phyloP scores from a whole-genome alignment of 2,329 filamentous ascomycete species.

The Ophiostoma novo-ulmi region DNA sequence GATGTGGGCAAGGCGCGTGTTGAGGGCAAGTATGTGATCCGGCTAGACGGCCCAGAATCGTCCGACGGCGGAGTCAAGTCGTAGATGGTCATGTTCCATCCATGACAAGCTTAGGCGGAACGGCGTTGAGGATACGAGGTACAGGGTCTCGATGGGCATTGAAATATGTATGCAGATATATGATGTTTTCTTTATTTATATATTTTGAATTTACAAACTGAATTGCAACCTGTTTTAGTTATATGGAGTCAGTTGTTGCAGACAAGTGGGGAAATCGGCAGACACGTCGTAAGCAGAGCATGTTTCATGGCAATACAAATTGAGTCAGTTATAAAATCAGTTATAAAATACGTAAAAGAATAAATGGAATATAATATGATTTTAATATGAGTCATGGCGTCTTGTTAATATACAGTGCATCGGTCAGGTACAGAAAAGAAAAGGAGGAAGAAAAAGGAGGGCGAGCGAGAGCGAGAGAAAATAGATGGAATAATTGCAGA shows the following conservation, averaged over 20 bases:
- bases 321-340: not conserved
- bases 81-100: not conserved
- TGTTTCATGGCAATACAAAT: not conserved
- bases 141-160: not conserved
- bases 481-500: slow-evolving; percentile 8
- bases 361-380: not conserved
- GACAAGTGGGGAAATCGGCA: not conserved
- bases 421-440: not conserved
- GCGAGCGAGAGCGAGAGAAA: not conserved
- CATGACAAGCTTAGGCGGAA: not conserved
- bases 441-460: not conserved
- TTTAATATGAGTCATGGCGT: not conserved
- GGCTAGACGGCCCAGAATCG: slow-evolving; percentile 21
- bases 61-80: slow-evolving; percentile 14
- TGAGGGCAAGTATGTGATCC: slow-evolving; percentile 29
- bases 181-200: not conserved
- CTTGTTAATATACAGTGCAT: slow-evolving; percentile 11
- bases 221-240: not conserved
- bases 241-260: not conserved
- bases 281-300: slow-evolving; percentile 1
- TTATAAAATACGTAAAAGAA: not conserved
- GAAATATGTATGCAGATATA: not conserved
- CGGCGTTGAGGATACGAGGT: not conserved
- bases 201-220: not conserved
- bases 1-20: slow-evolving; percentile 24